Percentiles rank a stretch among this genome's conserved stretches.
phyloP scores from a whole-genome alignment of 345 rosid genomes.

The Angophora floribunda region DNA sequence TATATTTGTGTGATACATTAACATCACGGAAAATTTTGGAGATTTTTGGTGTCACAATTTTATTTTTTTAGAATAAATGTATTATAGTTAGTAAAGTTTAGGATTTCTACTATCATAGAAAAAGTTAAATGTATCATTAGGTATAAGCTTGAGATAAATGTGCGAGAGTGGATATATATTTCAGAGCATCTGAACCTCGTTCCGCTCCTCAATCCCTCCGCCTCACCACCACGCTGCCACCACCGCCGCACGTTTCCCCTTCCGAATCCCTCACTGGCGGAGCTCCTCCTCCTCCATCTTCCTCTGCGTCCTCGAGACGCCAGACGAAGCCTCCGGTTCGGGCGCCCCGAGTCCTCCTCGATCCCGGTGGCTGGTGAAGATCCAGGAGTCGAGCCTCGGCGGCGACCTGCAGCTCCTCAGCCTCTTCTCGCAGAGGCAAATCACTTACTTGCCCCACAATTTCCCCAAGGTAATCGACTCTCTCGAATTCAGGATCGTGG shows the following conservation, averaged over 20 bases:
- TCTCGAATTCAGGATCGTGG: background rate
- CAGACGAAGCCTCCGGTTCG: background rate
- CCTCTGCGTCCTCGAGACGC: background rate
- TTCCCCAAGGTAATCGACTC: slow-evolving; percentile 1
- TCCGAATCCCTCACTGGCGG: background rate
- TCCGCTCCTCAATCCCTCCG: slow-evolving; percentile 1
- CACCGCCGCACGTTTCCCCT: background rate
- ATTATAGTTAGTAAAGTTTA: no score
- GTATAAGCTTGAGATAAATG: no score
- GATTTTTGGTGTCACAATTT: no score
- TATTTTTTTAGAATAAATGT: no score
- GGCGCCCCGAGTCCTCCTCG: background rate
- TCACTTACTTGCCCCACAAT: background rate
- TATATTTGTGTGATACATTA: no score
- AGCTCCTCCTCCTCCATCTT: background rate
- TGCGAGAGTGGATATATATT: no score
- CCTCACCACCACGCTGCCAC: background rate
- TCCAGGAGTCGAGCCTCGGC: background rate
- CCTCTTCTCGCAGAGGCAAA: background rate
- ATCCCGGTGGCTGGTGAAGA: background rate
- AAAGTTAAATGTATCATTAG: no score
- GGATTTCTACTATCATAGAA: no score
- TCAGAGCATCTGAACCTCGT: slow-evolving; percentile 13
- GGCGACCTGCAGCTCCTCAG: background rate
- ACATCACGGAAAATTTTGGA: no score